Evolutionary conservation across 2,329 filamentous ascomycete species (phyloP).

Genomic region (Leptosphaerulina australis): DNA sequence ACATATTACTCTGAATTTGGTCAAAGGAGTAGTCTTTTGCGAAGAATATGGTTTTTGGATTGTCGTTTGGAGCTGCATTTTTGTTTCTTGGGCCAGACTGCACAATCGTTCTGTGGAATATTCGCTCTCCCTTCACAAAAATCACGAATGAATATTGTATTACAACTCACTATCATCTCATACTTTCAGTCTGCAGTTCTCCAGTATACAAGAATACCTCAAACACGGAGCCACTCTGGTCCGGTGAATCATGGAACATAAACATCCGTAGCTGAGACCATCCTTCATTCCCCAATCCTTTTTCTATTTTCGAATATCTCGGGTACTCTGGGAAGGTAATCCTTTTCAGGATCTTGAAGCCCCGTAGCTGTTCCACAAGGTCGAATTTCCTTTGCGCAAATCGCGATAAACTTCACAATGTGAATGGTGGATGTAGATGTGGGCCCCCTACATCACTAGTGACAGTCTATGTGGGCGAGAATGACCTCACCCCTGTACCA

Average conservation of each 20-base stretch:
- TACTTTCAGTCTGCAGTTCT: neutral
- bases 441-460: conserved; percentile 16
- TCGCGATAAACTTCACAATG: conserved; percentile 5
- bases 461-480: conserved; percentile 2
- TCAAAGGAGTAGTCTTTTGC: neutral
- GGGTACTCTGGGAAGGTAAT: neutral
- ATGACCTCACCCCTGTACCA: conserved; percentile 5
- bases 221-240: neutral
- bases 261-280: no score
- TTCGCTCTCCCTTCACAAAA: neutral
- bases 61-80: neutral
- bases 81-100: neutral
- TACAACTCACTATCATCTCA: neutral
- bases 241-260: conserved; percentile 9
- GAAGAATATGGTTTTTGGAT: neutral
- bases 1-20: conserved; percentile 12
- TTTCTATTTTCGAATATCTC: no score
- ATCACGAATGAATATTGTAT: neutral
- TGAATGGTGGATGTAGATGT: conserved; percentile 11
- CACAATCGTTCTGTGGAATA: neutral
- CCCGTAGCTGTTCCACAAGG: conserved; percentile 4
- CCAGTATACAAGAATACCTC: neutral
- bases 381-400: neutral
- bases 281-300: neutral
- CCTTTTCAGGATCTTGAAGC: conserved; percentile 1